A percentile compares a stretch with the other conserved stretches of the same genome.
Evolutionary conservation across 208 protist genomes (phyloP).

Genomic region (Wallacemonas sp.): DNA sequence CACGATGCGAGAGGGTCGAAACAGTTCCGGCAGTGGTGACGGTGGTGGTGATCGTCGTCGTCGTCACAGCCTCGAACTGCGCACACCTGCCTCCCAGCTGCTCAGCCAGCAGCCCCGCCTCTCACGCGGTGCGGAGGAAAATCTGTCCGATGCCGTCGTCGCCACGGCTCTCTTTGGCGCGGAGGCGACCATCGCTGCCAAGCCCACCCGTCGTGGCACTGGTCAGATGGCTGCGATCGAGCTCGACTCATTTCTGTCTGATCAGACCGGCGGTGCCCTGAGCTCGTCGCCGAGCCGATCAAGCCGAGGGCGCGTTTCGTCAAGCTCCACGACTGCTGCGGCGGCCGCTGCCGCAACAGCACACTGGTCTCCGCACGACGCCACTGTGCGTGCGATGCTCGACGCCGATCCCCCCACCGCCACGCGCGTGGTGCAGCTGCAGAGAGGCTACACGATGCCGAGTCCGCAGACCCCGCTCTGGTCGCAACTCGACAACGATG

Average conservation of each 20-base stretch:
- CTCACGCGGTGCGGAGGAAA: background rate
- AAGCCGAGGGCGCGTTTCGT: no score
- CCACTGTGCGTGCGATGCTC: conserved; percentile 37
- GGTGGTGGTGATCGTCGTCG: no score
- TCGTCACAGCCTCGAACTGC: no score
- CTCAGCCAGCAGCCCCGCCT: conserved; percentile 14
- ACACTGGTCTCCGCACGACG: background rate
- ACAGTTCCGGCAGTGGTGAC: no score
- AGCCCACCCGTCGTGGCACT: background rate
- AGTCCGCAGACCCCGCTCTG: conserved; percentile 70
- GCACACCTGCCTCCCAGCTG: conserved; percentile 16
- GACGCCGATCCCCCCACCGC: conserved; percentile 53
- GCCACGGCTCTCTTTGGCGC: background rate
- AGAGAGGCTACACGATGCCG: conserved; percentile 42
- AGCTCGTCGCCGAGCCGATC: no score
- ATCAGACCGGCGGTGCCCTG: no score
- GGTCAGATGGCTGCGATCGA: no score
- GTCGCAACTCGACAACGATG: conserved; percentile 32
- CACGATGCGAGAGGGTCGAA: no score
- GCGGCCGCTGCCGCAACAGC: background rate
- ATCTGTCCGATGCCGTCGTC: no score
- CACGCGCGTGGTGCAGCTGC: conserved; percentile 42
- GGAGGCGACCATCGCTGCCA: conserved; percentile 1
- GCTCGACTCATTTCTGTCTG: no score
- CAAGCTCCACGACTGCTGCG: no score